These are phyloP conservation scores for Coleophoma crateriformis DNA, from an alignment of 2,329 filamentous ascomycete species.

Conservation along the genomic window DNA sequence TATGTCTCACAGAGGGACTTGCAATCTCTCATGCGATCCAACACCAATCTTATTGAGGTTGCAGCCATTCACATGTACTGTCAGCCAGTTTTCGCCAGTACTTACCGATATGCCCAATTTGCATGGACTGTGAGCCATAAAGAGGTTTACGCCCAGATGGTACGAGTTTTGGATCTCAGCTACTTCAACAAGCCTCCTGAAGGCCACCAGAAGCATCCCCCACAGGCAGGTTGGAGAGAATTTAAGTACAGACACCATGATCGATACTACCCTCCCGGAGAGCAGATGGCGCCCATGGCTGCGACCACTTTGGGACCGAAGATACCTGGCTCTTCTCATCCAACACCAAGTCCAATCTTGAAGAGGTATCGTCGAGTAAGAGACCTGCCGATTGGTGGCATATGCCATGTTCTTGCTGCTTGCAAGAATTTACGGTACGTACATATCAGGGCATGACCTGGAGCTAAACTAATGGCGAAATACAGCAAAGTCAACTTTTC, in stretches of 20 bases:
- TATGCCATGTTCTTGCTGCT: conserved; percentile 16
- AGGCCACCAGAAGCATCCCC: background rate
- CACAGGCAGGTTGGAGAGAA: conserved; percentile 17
- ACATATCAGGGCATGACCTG: background rate
- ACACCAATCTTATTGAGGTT: conserved; percentile 9
- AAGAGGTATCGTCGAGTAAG: conserved; percentile 7
- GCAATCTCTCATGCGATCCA: conserved; percentile 10
- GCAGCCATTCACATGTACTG: conserved; percentile 12
- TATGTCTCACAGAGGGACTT: conserved; percentile 9
- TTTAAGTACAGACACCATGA: conserved; percentile 15
- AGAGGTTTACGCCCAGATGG: conserved; percentile 9
- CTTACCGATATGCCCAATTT: conserved; percentile 21
- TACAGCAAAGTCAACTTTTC: conserved; percentile 12
- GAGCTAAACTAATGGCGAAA: conserved; percentile 1
- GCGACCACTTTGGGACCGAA: conserved; percentile 1
- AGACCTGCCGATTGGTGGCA: conserved; percentile 16
- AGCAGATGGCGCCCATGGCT: background rate
- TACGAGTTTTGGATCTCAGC: conserved; percentile 14
- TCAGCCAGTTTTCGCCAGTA: conserved; percentile 13
- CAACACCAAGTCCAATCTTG: conserved; percentile 12
- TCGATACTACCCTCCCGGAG: conserved; percentile 3
- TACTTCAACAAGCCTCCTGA: conserved; percentile 7
- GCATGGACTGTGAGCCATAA: conserved; percentile 10
- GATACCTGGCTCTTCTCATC: conserved; percentile 7
- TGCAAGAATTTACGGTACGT: conserved; percentile 12